Evolutionary conservation across 2,329 filamentous ascomycete species (phyloP).

Genomic region (Sclerotinia spermophila): DNA sequence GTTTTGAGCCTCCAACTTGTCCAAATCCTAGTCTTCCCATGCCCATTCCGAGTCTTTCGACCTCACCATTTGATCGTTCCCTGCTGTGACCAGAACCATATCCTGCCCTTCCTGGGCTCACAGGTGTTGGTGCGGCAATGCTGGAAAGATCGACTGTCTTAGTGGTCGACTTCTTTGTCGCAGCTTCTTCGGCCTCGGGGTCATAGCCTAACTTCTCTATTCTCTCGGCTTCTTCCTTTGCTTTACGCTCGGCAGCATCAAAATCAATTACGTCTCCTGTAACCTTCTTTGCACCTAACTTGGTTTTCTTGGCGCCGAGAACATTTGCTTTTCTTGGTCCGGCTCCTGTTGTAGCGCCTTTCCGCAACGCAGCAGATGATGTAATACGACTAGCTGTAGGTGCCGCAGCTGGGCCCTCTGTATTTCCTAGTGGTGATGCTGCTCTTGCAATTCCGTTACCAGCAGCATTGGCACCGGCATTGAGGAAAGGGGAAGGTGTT

Average conservation of each 20-base stretch:
- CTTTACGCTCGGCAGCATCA: constrained; percentile 94
- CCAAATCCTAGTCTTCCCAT: constrained; percentile 37
- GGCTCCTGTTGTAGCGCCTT: constrained; percentile 56
- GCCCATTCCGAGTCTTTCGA: constrained; percentile 78
- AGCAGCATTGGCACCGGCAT: constrained; percentile 60
- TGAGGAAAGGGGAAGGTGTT: constrained; percentile 87
- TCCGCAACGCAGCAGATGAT: constrained; percentile 77
- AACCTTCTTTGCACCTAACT: constrained; percentile 92
- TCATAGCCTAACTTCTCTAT: constrained; percentile 96
- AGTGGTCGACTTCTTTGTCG: constrained; percentile 43
- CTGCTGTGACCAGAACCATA: constrained; percentile 59
- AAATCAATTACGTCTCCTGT: constrained; percentile 82
- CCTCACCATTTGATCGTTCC: constrained; percentile 68
- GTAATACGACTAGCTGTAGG: constrained; percentile 69
- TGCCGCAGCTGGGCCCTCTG: constrained; percentile 49
- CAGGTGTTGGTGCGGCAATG: constrained; percentile 69
- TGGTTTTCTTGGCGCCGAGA: constrained; percentile 80
- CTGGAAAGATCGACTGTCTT: constrained; percentile 50
- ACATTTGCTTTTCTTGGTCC: constrained; percentile 79
- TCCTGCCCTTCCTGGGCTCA: constrained; percentile 60
- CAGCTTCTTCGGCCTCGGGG: constrained; percentile 70
- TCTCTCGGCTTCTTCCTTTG: constrained; percentile 93
- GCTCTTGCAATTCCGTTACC: constrained; percentile 72
- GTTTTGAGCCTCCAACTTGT: constrained; percentile 34
- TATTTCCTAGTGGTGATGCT: constrained; percentile 73